Evolutionary conservation across 352 stramenopile species (phyloP).

Genomic region (Phytophthora foliorum): DNA sequence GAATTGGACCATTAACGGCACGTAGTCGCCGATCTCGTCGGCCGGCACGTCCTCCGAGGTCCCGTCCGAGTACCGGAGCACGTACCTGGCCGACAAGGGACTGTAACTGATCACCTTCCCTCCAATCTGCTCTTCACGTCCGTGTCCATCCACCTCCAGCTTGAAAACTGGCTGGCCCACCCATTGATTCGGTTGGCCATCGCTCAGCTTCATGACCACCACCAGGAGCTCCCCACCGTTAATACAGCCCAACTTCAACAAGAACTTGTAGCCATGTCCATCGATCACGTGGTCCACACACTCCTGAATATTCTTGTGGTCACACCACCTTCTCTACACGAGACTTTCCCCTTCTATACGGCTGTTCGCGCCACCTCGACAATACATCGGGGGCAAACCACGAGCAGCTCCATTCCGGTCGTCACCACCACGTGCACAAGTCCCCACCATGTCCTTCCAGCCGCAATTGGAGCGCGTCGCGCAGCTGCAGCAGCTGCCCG

Average conservation of each 20-base stretch:
- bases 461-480: constrained; percentile 71
- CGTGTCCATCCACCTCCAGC: background rate
- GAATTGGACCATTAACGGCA: constrained; percentile 19
- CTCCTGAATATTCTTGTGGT: constrained; percentile 23
- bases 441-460: constrained; percentile 59
- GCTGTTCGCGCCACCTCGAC: constrained; percentile 9
- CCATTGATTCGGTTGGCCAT: constrained; percentile 8
- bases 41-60: constrained; percentile 18
- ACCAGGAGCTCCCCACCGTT: constrained; percentile 6
- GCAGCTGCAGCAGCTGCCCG: constrained; percentile 58
- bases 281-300: constrained; percentile 8
- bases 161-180: constrained; percentile 26
- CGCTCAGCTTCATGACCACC: constrained; percentile 4
- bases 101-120: constrained; percentile 21
- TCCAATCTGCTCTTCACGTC: constrained; percentile 7
- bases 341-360: constrained; percentile 7
- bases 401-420: constrained; percentile 9
- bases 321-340: constrained; percentile 19
- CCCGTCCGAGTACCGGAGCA: constrained; percentile 27
- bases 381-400: too few species aligned
- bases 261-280: constrained; percentile 21
- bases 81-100: constrained; percentile 3
- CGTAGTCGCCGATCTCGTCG: constrained; percentile 25
- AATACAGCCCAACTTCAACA: constrained; percentile 9
- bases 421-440: constrained; percentile 7